Evolutionary conservation across 352 stramenopile genomes (phyloP).

Genomic region (Ophiocytium majus): DNA sequence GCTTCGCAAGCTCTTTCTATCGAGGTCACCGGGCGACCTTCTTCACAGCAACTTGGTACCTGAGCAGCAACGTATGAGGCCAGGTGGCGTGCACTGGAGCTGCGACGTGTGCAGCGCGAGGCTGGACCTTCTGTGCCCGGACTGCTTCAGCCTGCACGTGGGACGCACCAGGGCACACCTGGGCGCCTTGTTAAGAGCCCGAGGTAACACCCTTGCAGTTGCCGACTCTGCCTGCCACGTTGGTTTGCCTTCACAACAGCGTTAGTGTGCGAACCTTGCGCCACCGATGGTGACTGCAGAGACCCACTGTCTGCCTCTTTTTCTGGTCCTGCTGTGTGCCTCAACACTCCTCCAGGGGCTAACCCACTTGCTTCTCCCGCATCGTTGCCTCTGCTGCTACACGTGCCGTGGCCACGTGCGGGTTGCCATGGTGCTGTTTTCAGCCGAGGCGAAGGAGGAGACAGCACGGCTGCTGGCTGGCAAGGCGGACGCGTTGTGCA

Average conservation of each 20-base stretch:
- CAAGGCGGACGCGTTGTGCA: not conserved
- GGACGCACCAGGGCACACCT: not conserved
- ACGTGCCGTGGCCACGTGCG: not conserved
- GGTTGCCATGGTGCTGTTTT: not conserved
- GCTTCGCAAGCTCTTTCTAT: too few species aligned
- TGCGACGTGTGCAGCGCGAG: slow-evolving; percentile 10
- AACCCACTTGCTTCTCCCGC: not conserved
- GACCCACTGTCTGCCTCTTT: not conserved
- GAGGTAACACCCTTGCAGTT: slow-evolving; percentile 12
- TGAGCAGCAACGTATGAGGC: too few species aligned
- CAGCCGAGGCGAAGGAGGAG: not conserved
- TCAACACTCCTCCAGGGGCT: not conserved
- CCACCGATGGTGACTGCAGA: too few species aligned
- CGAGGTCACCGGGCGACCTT: too few species aligned
- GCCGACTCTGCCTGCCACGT: too few species aligned
- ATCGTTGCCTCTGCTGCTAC: not conserved
- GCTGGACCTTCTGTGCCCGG: slow-evolving; percentile 3
- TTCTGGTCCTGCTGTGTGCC: not conserved
- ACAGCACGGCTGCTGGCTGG: not conserved
- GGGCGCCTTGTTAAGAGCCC: not conserved
- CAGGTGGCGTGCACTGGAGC: not conserved
- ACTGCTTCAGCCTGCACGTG: slow-evolving; percentile 11
- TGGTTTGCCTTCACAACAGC: too few species aligned
- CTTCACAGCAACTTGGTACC: too few species aligned
- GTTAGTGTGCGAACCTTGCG: too few species aligned